These are phyloP conservation scores for Lachancea nothofagi DNA, from an alignment of 805 yeast species.

Conservation along the genomic window DNA sequence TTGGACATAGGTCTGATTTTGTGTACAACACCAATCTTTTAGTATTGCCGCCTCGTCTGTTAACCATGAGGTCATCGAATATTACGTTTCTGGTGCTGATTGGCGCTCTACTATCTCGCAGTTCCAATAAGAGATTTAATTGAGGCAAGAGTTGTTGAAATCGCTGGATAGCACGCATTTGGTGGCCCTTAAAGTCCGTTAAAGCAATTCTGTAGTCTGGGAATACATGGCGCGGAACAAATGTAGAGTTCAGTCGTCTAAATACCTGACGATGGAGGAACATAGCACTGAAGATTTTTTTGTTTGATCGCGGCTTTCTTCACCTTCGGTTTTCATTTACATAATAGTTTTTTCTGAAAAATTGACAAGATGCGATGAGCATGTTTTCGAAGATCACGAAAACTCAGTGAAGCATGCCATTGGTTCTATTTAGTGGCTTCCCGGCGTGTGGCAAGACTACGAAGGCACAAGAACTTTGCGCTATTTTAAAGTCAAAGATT, in stretches of 20 bases:
- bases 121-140: constrained; percentile 74
- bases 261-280: constrained; percentile 5
- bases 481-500: constrained; percentile 40
- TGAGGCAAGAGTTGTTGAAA: constrained; percentile 70
- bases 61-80: constrained; percentile 58
- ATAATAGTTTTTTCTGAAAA: constrained; percentile 3
- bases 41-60: constrained; percentile 37
- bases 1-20: constrained; percentile 50
- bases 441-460: constrained; percentile 84
- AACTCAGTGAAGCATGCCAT: constrained; percentile 58
- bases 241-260: constrained; percentile 26
- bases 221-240: constrained; percentile 65
- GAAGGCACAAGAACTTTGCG: constrained; percentile 54
- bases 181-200: constrained; percentile 89
- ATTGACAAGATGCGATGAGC: constrained; percentile 7
- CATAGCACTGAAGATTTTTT: no score
- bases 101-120: constrained; percentile 89
- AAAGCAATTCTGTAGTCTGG: constrained; percentile 66
- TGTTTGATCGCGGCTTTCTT: no score
- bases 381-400: no score
- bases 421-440: constrained; percentile 74
- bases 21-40: constrained; percentile 54
- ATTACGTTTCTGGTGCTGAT: constrained; percentile 72
- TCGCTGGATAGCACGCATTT: constrained; percentile 64
- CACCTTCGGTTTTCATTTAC: no score